Base-by-base conservation (phyloP, 805 yeast species). In the Isabelozyma heimii region DNA sequence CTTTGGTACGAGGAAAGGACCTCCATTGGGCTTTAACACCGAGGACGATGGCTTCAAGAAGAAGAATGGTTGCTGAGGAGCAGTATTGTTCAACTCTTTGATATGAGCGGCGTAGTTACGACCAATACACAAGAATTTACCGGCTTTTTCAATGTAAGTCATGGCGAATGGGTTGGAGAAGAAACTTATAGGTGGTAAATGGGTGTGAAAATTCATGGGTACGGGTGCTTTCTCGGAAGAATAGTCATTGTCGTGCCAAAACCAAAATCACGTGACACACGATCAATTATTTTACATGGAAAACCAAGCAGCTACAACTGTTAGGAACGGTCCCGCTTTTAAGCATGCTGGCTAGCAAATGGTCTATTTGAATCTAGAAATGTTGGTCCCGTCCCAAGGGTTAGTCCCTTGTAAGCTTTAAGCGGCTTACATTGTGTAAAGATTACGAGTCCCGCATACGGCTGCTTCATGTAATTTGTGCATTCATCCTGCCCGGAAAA, bases 91-190 rank as follows among this genome's bases (percentile, higher is more conserved):
- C 49, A 94, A 75, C 66, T 94, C 99, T 53, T 86, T 81, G 63
- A 91, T 89, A 61, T 94, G 99, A 16, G 96, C 97, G n/a, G 90
- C 95, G 65, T 91, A 94, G 69, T 94, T 94, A 59, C 99, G 85
- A 42, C 99, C 99, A 56, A 94, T 92, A 68, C 99, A 94, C 14
- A 94, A 80, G 61, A 92, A 81, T 70, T 94, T 94, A 37, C 85
- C 78, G 2, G 89, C 91, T 15, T 71, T 60, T 48, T 80, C 82
- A 40, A 84, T 70, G 63, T 85, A 87, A 28, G 71, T 65, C 46
- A 67, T 37, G 20, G 40, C 14, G n/a, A 16, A 33, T 14, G 37
- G 37, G 37, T 33, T 13, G 51, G 24, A 30, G n/a, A 10, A 8
- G 35, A 9, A 8, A 30, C 5, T 30, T 9, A 61, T 30, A 10